Evolutionary conservation across 177 flowering plant species (phyloP), one percentile per base, ranked within the genome.

Genomic region (Vitis hybrid): DNA sequence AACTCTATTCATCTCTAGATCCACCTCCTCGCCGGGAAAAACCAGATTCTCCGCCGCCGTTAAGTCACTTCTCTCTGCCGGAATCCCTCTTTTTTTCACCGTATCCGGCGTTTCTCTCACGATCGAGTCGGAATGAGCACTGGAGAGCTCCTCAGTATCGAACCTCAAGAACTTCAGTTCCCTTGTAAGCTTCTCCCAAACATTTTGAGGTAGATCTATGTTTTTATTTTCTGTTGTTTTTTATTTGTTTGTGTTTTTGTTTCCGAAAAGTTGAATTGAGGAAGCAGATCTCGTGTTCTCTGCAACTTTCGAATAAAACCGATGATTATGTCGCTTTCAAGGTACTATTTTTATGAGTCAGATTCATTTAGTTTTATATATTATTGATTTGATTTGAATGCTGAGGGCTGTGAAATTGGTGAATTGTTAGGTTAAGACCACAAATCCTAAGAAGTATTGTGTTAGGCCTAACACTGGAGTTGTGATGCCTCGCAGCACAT

Each of bases 221-320:
- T 4, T 75, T 65, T 67, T 61, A 32, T 57, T 52, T 66, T 72
- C 15, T 18, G 10, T 27, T 60, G 27, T 68, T 60, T 60, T 56
- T 62, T 58, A 16, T 18, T 58, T 48, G 59, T n/a, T 69, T 67
- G 15, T 54, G 24, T 70, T 73, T 66, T 74, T 40, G 57, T 27
- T 40, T 62, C 10, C 13, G 68, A 58, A 66, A 51, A 93, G 98
- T 93, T 69, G 97, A 94, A 77, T 78, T 91, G 84, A 88, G 80
- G 89, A 90, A 89, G 86, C 95, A 89, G 97, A 91, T 91, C 88
- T 91, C 96, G 19, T 90, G 92, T 76, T 81, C 91, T 65, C 81
- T 94, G 67, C 89, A 85, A 56, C 72, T 94, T 67, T 71, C 83
- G 18, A 94, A 94, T 71, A 86, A 85, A 70, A 82, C 89, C 1